These are phyloP conservation scores for Syzygium grande DNA, from an alignment of 345 rosid genomes.

Conservation along the genomic window DNA sequence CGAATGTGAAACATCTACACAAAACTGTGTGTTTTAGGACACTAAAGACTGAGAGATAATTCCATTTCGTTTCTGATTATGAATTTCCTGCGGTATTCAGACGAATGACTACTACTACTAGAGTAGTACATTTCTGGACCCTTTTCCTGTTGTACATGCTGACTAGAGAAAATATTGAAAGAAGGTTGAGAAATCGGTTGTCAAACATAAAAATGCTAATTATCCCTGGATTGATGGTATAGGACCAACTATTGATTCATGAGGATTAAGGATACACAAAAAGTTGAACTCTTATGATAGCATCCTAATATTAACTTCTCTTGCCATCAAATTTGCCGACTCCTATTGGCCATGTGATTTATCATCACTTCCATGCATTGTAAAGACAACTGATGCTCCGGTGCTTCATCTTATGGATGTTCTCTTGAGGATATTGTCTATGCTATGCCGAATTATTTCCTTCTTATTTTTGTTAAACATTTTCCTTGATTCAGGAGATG, in stretches of 20 bases:
- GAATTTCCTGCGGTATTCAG: not conserved
- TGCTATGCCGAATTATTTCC: not conserved
- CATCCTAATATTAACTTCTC: not conserved
- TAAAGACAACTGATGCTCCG: not conserved
- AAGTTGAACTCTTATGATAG: not conserved
- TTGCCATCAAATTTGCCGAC: not conserved
- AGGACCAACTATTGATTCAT: not conserved
- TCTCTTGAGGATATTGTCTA: not conserved
- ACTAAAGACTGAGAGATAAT: not conserved
- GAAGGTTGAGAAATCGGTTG: not conserved
- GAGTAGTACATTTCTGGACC: not conserved
- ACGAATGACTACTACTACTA: not conserved
- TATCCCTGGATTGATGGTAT: not conserved
- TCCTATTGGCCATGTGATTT: not conserved
- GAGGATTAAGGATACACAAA: not conserved
- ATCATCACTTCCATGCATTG: not conserved
- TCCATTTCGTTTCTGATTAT: not conserved
- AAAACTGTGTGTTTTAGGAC: not conserved
- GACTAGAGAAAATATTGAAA: not conserved
- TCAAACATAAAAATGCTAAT: not conserved
- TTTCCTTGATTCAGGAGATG: slow-evolving; percentile 25
- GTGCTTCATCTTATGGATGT: not conserved
- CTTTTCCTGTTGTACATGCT: not conserved
- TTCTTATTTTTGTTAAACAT: not conserved
- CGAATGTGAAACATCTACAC: not conserved